These are phyloP conservation scores for Medicago lupulina DNA, from an alignment of 306 rosid species.

Conservation along the genomic window DNA sequence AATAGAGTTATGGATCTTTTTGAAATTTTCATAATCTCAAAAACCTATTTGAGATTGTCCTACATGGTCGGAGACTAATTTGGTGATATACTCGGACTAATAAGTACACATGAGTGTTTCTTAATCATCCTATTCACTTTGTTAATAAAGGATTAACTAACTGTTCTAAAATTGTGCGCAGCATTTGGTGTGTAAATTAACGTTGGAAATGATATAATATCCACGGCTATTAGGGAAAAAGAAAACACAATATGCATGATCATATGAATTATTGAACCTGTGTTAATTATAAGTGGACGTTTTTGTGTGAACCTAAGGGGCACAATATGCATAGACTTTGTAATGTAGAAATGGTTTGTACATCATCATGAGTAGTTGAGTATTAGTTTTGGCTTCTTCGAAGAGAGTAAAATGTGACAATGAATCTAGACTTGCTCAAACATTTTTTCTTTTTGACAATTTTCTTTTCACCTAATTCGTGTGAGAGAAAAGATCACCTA, in stretches of 20 bases:
- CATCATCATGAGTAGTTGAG: neutral
- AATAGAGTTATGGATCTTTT: no score
- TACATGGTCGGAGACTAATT: no score
- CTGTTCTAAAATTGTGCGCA: conserved; percentile 1
- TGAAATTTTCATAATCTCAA: no score
- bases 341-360: neutral
- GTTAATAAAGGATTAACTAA: neutral
- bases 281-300: neutral
- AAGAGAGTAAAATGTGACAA: conserved; percentile 2
- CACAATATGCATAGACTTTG: neutral
- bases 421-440: conserved; percentile 28
- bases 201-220: conserved; percentile 2
- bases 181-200: neutral
- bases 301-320: neutral
- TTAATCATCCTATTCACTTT: neutral
- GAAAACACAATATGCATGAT: neutral
- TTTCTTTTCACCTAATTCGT: conserved; percentile 21
- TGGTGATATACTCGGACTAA: no score
- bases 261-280: neutral
- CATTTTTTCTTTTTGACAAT: neutral
- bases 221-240: neutral
- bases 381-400: conserved; percentile 19
- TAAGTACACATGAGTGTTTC: neutral
- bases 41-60: no score
- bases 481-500: conserved; percentile 1